Conservation (phyloP, 805 yeast species). For the Citeromyces nyonsensis region DNA sequence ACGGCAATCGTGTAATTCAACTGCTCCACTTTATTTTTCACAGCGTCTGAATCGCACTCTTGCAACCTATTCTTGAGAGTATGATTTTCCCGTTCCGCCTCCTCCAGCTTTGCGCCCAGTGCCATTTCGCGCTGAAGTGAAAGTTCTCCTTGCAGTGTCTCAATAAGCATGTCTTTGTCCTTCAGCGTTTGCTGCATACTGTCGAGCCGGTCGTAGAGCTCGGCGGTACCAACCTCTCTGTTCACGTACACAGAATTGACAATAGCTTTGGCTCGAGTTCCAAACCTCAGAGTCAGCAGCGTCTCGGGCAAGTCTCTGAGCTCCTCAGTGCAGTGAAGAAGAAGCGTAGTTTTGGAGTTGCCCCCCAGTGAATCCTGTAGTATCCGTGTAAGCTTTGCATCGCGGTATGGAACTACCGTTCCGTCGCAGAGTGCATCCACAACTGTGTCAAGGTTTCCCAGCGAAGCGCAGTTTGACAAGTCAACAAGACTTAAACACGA, state of each 20-base stretch:
- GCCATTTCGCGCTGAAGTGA: not conserved
- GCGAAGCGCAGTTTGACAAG: constrained; percentile 71
- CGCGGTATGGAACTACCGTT: constrained; percentile 59
- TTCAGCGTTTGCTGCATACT: constrained; percentile 1
- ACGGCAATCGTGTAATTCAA: too few relatives aligned
- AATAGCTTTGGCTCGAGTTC: constrained; percentile 54
- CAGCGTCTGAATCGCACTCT: too few relatives aligned
- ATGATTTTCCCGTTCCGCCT: too few relatives aligned
- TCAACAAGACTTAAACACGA: constrained; percentile 67
- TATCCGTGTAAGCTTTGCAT: constrained; percentile 65
- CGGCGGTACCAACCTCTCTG: constrained; percentile 35
- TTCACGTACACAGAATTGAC: constrained; percentile 52
- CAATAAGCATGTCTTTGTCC: constrained; percentile 1
- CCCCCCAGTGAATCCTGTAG: constrained; percentile 75
- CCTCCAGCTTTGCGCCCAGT: too few relatives aligned
- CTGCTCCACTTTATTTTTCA: too few relatives aligned
- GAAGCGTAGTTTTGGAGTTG: constrained; percentile 60
- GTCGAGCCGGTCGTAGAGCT: constrained; percentile 18
- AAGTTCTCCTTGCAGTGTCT: constrained; percentile 1
- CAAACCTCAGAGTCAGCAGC: constrained; percentile 58
- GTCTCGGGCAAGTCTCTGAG: constrained; percentile 44
- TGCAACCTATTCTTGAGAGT: too few relatives aligned
- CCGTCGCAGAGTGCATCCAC: constrained; percentile 66
- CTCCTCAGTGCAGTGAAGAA: constrained; percentile 62
- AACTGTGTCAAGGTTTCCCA: constrained; percentile 68